Base-by-base conservation (phyloP, 257 asterid species). In the Eustoma russellianum region DNA sequence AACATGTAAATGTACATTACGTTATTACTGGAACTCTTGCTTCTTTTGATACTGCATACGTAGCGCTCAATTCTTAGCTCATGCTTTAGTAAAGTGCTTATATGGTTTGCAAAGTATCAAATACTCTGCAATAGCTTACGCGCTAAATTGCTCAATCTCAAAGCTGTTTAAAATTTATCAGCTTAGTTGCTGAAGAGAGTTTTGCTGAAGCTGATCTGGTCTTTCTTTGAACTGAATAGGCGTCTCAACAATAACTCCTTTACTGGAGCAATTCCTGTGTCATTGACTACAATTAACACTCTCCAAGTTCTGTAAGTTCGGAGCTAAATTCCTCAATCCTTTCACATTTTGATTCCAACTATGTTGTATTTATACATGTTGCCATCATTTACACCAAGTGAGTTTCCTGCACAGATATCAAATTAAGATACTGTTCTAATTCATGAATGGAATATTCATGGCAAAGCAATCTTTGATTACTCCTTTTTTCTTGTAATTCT, bases 301-400 rank as follows among this genome's bases (percentile, higher is more conserved):
- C 99, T 92, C 78, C 99, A 92, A 92, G 99, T 92, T 75, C 99
- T 92, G 99, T 92, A 81, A 65, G 98, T 64, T 46, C 63, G 66
- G 66, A 67, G 44, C 53, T 59, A 8, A 46, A 48, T 59, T 48
- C 50, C 38, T 11, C 52, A 34, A 62, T n/a, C 35, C 59, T 51
- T 53, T 8, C 24, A 16, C 50, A 30, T 11, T 12, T 16, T 33
- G 11, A 19, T 33, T 40, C 41, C n/a, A 17, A 5, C 41, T 15
- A 18, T 14, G 14, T 17, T 33, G 13, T 43, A 16, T 15, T 8
- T n/a, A n/a, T n/a, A n/a, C n/a, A 2, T 41, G 16, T 43, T 33
- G 7, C 17, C 47, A 8, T 17, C 1, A 9, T 13, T 52, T 52
- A 2, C 46, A 30, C 47, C 53, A 13, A 15, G 35, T 18, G 35